phyloP scores from a whole-genome alignment of 1,284 basidiomycete genomes.

The Fomes fomentarius region DNA sequence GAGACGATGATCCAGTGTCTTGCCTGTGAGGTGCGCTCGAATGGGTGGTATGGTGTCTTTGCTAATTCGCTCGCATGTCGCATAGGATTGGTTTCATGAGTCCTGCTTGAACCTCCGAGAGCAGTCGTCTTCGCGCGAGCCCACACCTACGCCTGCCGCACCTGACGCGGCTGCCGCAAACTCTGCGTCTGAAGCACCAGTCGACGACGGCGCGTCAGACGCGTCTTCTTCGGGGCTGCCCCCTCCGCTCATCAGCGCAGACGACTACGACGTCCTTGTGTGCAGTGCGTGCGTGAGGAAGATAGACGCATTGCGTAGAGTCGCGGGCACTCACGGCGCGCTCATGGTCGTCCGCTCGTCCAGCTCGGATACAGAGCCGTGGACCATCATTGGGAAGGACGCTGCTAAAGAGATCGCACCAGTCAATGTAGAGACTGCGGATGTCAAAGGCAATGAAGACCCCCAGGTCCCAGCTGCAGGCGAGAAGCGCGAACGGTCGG shows the following conservation, averaged over 20 bases:
- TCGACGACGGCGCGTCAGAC: conserved; percentile 59
- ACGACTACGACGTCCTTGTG: conserved; percentile 72
- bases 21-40: conserved; percentile 68
- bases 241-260: conserved; percentile 62
- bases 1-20: conserved; percentile 88
- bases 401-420: conserved; percentile 23
- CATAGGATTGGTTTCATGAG: conserved; percentile 87
- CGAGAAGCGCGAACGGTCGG: conserved; percentile 55
- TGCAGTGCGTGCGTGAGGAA: conserved; percentile 65
- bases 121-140: conserved; percentile 51
- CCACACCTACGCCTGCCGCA: conserved; percentile 39
- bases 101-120: conserved; percentile 79
- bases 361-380: conserved; percentile 39
- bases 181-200: conserved; percentile 32
- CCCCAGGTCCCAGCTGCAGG: conserved; percentile 27
- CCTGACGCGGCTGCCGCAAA: not conserved
- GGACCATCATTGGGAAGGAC: conserved; percentile 49
- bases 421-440: conserved; percentile 21
- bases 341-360: conserved; percentile 61
- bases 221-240: conserved; percentile 66
- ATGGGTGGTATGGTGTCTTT: too few species aligned
- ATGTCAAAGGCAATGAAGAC: not conserved
- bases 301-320: conserved; percentile 55
- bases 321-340: conserved; percentile 65
- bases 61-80: conserved; percentile 1